Conservation (phyloP, 2,329 filamentous ascomycete genomes). For the Incumbomyces delicatus region DNA sequence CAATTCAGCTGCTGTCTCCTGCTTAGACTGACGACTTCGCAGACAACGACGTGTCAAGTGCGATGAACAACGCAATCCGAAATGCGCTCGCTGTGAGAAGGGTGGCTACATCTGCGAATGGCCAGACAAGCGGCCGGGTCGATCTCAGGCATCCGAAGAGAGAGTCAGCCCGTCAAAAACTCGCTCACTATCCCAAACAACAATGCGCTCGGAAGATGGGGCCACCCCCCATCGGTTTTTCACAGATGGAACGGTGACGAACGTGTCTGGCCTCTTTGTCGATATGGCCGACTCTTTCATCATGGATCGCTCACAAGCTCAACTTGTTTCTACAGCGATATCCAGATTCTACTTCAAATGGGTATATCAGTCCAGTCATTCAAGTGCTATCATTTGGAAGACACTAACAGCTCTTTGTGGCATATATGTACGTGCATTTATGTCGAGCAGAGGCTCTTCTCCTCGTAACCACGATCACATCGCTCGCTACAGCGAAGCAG, state of each 20-base stretch:
- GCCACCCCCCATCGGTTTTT: neutral
- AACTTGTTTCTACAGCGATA: neutral
- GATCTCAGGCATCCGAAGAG: conserved; percentile 19
- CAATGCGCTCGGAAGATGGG: neutral
- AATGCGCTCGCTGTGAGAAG: conserved; percentile 27
- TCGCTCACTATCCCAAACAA: neutral
- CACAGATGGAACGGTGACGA: neutral
- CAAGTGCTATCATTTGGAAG: neutral
- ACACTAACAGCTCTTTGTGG: conserved; percentile 1
- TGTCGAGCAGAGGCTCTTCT: neutral
- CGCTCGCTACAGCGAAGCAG: conserved; percentile 2
- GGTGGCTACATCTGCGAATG: conserved; percentile 27
- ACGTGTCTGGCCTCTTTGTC: neutral
- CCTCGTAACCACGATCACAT: neutral
- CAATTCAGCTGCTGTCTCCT: neutral
- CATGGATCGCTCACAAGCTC: neutral
- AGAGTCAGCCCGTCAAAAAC: neutral
- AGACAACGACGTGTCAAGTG: conserved; percentile 3
- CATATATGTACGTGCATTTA: neutral
- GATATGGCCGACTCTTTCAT: conserved; percentile 1
- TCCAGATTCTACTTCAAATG: conserved; percentile 1
- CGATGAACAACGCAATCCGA: conserved; percentile 3
- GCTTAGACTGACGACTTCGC: neutral
- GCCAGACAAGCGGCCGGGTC: conserved; percentile 27
- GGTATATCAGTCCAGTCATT: neutral